Percentiles rank a stretch among this genome's conserved stretches.
Conservation (phyloP, 2,329 filamentous ascomycete species). For the Cadophora luteo-olivacea region DNA sequence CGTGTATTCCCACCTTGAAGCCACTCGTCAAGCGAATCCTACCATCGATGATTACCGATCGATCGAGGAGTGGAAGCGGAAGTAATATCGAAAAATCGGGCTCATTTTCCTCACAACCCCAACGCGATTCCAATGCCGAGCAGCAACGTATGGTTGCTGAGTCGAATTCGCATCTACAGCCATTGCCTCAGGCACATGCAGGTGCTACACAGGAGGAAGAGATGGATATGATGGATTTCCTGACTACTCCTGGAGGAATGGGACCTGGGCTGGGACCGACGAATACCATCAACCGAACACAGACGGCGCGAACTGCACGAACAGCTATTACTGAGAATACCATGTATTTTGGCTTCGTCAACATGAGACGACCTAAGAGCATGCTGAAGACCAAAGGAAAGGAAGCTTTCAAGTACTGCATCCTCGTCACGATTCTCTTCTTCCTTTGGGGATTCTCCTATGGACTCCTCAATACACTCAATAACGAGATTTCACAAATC, state of each 20-base stretch:
- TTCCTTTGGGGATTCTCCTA: constrained; percentile 93
- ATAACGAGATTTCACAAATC: constrained; percentile 70
- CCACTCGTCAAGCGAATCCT: constrained; percentile 69
- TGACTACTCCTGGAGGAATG: constrained; percentile 36
- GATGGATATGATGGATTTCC: constrained; percentile 40
- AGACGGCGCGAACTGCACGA: constrained; percentile 24
- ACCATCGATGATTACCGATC: constrained; percentile 41
- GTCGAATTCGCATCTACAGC: constrained; percentile 18
- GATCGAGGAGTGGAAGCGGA: constrained; percentile 15
- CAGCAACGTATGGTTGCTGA: constrained; percentile 2
- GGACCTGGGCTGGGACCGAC: constrained; percentile 13
- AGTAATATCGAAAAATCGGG: constrained; percentile 22
- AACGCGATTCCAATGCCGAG: not conserved
- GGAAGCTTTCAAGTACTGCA: constrained; percentile 75
- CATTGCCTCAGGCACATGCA: constrained; percentile 25
- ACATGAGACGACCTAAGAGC: constrained; percentile 71
- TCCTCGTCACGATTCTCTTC: constrained; percentile 80
- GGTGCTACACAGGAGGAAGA: constrained; percentile 26
- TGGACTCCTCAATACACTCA: constrained; percentile 82
- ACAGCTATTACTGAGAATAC: constrained; percentile 44
- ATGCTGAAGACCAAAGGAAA: constrained; percentile 68
- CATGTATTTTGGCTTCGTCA: constrained; percentile 79
- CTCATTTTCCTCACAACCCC: constrained; percentile 34
- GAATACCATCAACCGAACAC: constrained; percentile 19
- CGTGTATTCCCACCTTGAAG: constrained; percentile 91